Evolutionary conservation across 306 rosid species (phyloP), one percentile per base, ranked within the genome.

Genomic region (Corylus avellana): DNA sequence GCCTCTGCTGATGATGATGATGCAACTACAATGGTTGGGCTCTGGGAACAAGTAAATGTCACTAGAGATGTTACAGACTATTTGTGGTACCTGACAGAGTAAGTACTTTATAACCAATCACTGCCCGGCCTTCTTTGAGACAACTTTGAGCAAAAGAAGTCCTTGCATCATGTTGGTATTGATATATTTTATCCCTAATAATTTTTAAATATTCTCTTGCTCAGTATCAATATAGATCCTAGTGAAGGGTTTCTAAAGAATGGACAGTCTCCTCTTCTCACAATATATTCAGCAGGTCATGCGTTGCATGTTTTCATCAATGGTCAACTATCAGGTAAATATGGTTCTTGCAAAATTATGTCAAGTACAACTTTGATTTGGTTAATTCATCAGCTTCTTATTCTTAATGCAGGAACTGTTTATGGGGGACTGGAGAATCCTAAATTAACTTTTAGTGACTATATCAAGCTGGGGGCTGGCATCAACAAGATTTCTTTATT

Each of bases 71-170:
- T 80, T 7, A 86, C 98, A 16, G 98, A 96, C 85, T 96, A 96
- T 87, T 81, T 96, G 90, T 96, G 99, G 99, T 96, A 96, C 78
- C 81, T 89, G 97, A 90, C 98, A 68, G 99, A 96, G 99, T 96
- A 84, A 91, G 99, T 84, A 82, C 56, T 72, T 51, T 46, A 63
- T 73, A 75, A 58, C 16, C 69, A 22, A 78, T 66, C 22, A 66
- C 70, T 76, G 51, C 64, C 44, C 20, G 32, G 51, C 61, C 47
- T 57, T 77, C 13, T 74, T 16, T 32, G 27, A 67, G 57, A 55
- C 14, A 70, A 55, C 27, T 29, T 8, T 9, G 46, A 44, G 8
- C 10, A 64, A 64, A 16, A 20, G 18, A 17, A 55, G 17, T 11
- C 6, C 12, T 35, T 48, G 77, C 51, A 50, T 79, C 54, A 37